Percentiles rank a stretch among this genome's conserved stretches.
Evolutionary conservation across 371 early-diverging fungal species (phyloP).

Genomic region (Batrachochytrium dendrobatidis): DNA sequence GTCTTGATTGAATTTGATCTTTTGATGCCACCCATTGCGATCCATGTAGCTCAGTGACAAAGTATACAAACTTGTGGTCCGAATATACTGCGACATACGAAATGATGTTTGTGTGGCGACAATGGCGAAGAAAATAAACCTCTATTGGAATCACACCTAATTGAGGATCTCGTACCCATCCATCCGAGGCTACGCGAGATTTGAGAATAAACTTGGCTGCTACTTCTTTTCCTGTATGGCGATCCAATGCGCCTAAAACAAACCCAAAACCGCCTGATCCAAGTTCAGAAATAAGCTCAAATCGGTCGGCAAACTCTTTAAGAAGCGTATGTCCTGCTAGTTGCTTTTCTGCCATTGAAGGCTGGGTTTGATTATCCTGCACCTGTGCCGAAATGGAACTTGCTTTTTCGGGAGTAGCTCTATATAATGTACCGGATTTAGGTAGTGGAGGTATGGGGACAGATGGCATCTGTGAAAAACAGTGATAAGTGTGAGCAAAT

Average conservation of each 20-base stretch:
- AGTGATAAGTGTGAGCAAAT: too few relatives aligned
- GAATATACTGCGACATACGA: slow-evolving; percentile 58
- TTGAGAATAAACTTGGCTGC: slow-evolving; percentile 75
- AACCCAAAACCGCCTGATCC: slow-evolving; percentile 77
- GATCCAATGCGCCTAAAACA: slow-evolving; percentile 55
- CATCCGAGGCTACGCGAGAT: slow-evolving; percentile 50
- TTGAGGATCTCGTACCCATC: slow-evolving; percentile 51
- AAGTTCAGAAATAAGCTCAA: slow-evolving; percentile 57
- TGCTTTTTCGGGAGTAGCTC: too few relatives aligned
- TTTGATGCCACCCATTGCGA: slow-evolving; percentile 48
- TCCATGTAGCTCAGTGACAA: slow-evolving; percentile 79
- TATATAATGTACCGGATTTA: too few relatives aligned
- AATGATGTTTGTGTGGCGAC: slow-evolving; percentile 59
- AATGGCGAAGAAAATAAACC: slow-evolving; percentile 59
- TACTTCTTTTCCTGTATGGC: slow-evolving; percentile 43
- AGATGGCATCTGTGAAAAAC: too few relatives aligned
- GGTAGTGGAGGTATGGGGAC: too few relatives aligned
- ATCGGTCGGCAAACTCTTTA: background rate
- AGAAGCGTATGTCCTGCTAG: background rate
- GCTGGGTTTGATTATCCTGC: too few relatives aligned
- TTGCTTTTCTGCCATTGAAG: background rate
- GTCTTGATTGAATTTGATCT: background rate
- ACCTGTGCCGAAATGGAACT: too few relatives aligned
- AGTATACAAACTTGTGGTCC: slow-evolving; percentile 57
- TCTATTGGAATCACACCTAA: slow-evolving; percentile 67